Evolutionary conservation across 2,329 filamentous ascomycete species (phyloP).

Genomic region (Trichoderma simmonsii): DNA sequence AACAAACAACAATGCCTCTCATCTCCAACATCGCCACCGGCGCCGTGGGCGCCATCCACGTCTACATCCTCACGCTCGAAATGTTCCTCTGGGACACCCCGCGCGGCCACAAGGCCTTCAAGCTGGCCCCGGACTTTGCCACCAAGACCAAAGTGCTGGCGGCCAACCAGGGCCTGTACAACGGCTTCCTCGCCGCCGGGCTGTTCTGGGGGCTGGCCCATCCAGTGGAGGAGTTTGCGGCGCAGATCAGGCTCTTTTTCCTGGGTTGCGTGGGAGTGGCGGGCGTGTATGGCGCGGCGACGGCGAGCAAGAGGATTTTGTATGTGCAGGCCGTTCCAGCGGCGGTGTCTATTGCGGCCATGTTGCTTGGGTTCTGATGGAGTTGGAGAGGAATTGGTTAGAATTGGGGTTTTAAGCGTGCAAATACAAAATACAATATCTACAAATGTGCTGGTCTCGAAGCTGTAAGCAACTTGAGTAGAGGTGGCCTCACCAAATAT

Average conservation of each 20-base stretch:
- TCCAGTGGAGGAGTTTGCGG: conserved; percentile 40
- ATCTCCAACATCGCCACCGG: conserved; percentile 35
- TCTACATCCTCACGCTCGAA: conserved; percentile 49
- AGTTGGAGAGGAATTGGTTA: neutral
- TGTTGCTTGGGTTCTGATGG: conserved; percentile 5
- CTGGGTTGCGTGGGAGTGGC: conserved; percentile 44
- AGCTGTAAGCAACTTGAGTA: neutral
- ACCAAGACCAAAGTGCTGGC: conserved; percentile 43
- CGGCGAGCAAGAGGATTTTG: conserved; percentile 41
- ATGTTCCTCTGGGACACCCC: conserved; percentile 50
- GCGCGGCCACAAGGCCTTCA: conserved; percentile 44
- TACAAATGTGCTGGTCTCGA: neutral
- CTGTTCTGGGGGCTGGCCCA: conserved; percentile 47
- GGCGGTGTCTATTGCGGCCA: neutral
- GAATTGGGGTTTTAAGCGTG: neutral
- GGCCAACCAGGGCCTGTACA: conserved; percentile 52
- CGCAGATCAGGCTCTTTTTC: conserved; percentile 48
- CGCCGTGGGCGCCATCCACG: conserved; percentile 41
- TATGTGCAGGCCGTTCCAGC: conserved; percentile 40
- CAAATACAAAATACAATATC: neutral
- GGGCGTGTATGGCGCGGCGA: conserved; percentile 44
- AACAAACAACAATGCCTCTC: conserved; percentile 8
- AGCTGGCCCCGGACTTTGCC: conserved; percentile 44
- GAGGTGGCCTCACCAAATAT: neutral
- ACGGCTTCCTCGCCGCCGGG: conserved; percentile 51